phyloP scores from a whole-genome alignment of 306 rosid genomes.

The Vigna trinervia region DNA sequence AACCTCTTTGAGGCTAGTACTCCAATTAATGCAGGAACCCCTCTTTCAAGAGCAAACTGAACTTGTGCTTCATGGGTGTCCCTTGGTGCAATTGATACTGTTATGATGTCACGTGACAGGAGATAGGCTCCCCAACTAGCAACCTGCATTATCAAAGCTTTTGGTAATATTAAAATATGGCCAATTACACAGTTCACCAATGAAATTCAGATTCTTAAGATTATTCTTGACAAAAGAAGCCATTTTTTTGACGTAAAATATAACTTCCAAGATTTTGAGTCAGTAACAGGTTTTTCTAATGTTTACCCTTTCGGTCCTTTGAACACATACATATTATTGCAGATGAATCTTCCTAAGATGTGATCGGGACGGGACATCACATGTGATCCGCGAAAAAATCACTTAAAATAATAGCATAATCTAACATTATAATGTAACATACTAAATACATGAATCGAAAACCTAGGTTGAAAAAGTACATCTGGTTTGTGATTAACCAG shows the following conservation, averaged over 20 bases:
- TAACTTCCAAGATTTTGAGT: not conserved
- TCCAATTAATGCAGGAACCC: conserved; percentile 79
- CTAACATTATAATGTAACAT: not conserved
- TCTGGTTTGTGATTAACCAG: conserved; percentile 1
- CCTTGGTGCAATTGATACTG: conserved; percentile 78
- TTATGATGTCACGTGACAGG: conserved; percentile 59
- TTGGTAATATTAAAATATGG: not conserved
- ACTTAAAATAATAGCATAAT: not conserved
- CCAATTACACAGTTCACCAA: not conserved
- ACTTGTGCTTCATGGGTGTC: conserved; percentile 85
- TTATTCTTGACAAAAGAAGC: not conserved
- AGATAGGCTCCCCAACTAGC: conserved; percentile 92
- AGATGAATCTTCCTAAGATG: conserved; percentile 1
- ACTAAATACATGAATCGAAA: not conserved
- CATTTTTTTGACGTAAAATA: not conserved
- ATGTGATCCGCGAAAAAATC: not conserved
- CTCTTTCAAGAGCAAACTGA: conserved; percentile 82
- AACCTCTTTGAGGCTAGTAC: conserved; percentile 73
- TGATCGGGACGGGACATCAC: not conserved
- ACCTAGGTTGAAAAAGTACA: not conserved
- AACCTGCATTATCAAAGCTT: conserved; percentile 53
- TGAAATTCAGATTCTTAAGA: not conserved
- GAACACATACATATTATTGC: not conserved
- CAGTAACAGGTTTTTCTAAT: not conserved
- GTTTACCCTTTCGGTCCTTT: not conserved